Conservation (phyloP, 805 yeast species). For the Saccharomycopsis sp. region DNA sequence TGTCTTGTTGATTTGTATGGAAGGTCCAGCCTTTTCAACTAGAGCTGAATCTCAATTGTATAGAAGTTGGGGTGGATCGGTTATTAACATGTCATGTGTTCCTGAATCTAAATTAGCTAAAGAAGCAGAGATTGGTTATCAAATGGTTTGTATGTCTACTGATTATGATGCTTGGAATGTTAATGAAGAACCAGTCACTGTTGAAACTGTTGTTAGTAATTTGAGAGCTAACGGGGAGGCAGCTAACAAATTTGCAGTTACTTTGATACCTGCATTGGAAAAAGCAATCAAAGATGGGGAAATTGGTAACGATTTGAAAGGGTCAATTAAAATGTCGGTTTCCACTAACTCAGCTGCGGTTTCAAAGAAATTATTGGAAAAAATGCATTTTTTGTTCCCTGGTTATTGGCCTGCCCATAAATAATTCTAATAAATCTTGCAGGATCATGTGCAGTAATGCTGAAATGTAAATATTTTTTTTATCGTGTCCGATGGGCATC, state of each 20-base stretch:
- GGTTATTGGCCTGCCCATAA: conserved; percentile 65
- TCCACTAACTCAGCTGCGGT: conserved; percentile 71
- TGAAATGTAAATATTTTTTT: neutral
- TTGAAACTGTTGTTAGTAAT: conserved; percentile 92
- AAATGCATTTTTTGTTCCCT: conserved; percentile 84
- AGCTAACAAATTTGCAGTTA: conserved; percentile 72
- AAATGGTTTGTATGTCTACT: conserved; percentile 98
- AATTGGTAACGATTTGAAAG: conserved; percentile 65
- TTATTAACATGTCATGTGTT: conserved; percentile 92
- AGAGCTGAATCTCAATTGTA: conserved; percentile 92
- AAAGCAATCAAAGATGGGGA: conserved; percentile 49
- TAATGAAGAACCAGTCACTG: conserved; percentile 92
- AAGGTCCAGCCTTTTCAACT: conserved; percentile 96
- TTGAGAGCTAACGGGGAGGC: conserved; percentile 80
- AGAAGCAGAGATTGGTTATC: conserved; percentile 95
- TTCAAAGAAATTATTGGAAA: conserved; percentile 62
- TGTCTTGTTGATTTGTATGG: conserved; percentile 90
- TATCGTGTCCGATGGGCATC: neutral
- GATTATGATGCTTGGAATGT: conserved; percentile 99
- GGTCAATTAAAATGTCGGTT: conserved; percentile 74
- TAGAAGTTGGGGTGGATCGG: conserved; percentile 83
- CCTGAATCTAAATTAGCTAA: conserved; percentile 98
- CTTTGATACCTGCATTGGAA: conserved; percentile 61
- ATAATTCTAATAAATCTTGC: neutral
- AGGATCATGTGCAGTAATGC: neutral